Percentiles rank a stretch among this genome's conserved stretches.
phyloP scores from a whole-genome alignment of 2,329 filamentous ascomycete genomes.

The Orbilia ellipsospora region DNA sequence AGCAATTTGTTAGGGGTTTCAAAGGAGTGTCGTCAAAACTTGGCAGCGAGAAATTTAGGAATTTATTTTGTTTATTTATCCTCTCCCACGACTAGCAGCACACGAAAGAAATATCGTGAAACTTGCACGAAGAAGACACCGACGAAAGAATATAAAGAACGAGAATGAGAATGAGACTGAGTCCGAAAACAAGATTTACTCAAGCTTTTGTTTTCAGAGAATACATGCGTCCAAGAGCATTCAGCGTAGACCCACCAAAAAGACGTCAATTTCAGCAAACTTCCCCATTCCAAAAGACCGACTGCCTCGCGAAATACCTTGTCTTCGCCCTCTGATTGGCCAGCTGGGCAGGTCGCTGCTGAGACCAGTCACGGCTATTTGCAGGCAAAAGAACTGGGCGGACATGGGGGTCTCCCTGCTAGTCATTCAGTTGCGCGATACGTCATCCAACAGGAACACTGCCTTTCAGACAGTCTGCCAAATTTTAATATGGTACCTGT shows the following conservation, averaged over 20 bases:
- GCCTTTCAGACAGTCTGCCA: constrained; percentile 27
- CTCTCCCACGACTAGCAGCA: too few relatives aligned
- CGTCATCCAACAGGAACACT: constrained; percentile 53
- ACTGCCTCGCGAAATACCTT: background rate
- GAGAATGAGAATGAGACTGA: background rate
- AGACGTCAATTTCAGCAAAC: constrained; percentile 27
- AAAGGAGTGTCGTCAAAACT: constrained; percentile 19
- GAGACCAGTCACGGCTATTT: constrained; percentile 38
- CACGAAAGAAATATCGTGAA: too few relatives aligned
- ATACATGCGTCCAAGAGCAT: too few relatives aligned
- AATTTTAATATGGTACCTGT: constrained; percentile 6
- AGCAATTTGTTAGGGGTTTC: constrained; percentile 18
- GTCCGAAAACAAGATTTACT: background rate
- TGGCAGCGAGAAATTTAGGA: background rate
- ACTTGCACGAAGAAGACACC: constrained; percentile 1
- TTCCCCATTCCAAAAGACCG: constrained; percentile 33
- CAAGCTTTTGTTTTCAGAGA: constrained; percentile 3
- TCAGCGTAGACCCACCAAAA: background rate
- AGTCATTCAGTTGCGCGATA: constrained; percentile 31
- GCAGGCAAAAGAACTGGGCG: constrained; percentile 11
- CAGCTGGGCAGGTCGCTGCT: constrained; percentile 5
- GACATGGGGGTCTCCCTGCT: constrained; percentile 2
- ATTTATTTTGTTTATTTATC: too few relatives aligned
- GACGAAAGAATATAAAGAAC: constrained; percentile 7
- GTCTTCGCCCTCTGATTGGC: constrained; percentile 24